phyloP scores from a whole-genome alignment of 1,284 basidiomycete genomes.

The Ustilago cynodontis region DNA sequence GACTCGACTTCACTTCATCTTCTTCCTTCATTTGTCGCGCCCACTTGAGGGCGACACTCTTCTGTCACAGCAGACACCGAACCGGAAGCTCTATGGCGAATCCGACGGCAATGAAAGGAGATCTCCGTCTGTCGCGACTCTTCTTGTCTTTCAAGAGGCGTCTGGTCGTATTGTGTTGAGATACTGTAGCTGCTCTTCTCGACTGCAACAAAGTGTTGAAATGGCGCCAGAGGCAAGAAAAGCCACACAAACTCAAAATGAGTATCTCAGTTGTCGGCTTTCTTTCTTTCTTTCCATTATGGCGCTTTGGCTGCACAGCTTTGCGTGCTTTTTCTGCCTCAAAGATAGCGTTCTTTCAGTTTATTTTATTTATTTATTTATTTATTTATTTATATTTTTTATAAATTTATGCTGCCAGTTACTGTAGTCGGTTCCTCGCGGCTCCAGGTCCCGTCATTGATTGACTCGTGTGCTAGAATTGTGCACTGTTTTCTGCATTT shows the following conservation, averaged over 20 bases:
- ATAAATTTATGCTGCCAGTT: too few species aligned
- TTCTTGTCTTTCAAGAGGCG: neutral
- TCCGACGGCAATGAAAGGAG: neutral
- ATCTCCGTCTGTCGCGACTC: too few species aligned
- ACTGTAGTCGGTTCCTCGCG: neutral
- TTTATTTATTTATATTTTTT: neutral
- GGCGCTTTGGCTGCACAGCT: conserved; percentile 9
- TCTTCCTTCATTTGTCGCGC: neutral
- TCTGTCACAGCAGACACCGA: neutral
- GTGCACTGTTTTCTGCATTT: neutral
- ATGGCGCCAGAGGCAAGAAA: neutral
- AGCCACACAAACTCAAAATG: conserved; percentile 7
- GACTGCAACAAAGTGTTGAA: too few species aligned
- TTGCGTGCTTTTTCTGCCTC: conserved; percentile 2
- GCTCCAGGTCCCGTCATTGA: neutral
- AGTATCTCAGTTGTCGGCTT: neutral
- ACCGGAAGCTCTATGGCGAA: neutral
- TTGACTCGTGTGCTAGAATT: neutral
- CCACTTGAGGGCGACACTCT: neutral
- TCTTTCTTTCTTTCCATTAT: neutral
- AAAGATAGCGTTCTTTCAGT: conserved; percentile 2
- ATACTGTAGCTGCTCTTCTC: neutral
- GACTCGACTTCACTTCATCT: neutral
- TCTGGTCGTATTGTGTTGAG: neutral
- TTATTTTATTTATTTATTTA: neutral